Percentiles rank a stretch among this genome's conserved stretches.
Evolutionary conservation across 2,329 filamentous ascomycete species (phyloP).

Genomic region (Mycocentrospora acerina): DNA sequence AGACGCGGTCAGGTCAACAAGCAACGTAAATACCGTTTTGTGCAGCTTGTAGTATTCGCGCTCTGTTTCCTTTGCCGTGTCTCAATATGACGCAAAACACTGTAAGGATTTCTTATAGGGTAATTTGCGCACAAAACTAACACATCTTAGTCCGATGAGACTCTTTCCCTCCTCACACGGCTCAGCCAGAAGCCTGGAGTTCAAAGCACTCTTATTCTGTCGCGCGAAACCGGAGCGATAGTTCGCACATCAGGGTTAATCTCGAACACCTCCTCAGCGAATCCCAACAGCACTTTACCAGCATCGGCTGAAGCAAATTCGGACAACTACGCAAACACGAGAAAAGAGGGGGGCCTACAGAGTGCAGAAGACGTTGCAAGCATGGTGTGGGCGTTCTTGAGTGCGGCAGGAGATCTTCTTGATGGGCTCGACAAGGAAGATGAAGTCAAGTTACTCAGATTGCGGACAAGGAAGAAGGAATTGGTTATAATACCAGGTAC

Average conservation of each 20-base stretch:
- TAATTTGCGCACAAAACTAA: too few relatives aligned
- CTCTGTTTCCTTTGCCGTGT: not conserved
- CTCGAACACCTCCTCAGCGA: conserved; percentile 57
- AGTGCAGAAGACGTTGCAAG: conserved; percentile 72
- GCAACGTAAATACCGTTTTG: not conserved
- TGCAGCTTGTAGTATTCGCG: not conserved
- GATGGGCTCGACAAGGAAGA: conserved; percentile 74
- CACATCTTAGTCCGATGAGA: conserved; percentile 52
- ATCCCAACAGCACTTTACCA: conserved; percentile 43
- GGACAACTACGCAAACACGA: conserved; percentile 35
- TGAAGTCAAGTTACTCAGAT: conserved; percentile 71
- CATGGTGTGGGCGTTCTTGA: conserved; percentile 76
- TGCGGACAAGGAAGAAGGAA: conserved; percentile 84
- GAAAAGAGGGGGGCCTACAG: conserved; percentile 52
- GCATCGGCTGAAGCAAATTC: conserved; percentile 32
- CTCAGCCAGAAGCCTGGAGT: conserved; percentile 78
- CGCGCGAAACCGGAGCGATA: conserved; percentile 70
- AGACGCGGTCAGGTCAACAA: conserved; percentile 1
- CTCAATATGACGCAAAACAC: conserved; percentile 31
- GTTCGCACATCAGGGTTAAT: conserved; percentile 73
- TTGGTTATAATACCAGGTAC: conserved; percentile 73
- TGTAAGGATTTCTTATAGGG: conserved; percentile 13
- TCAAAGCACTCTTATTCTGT: conserved; percentile 74
- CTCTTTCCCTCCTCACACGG: conserved; percentile 65
- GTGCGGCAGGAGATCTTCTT: conserved; percentile 68